Evolutionary conservation across 2,329 filamentous ascomycete genomes (phyloP), one percentile per base, ranked within the genome.

Genomic region (Claviceps humidiphila): DNA sequence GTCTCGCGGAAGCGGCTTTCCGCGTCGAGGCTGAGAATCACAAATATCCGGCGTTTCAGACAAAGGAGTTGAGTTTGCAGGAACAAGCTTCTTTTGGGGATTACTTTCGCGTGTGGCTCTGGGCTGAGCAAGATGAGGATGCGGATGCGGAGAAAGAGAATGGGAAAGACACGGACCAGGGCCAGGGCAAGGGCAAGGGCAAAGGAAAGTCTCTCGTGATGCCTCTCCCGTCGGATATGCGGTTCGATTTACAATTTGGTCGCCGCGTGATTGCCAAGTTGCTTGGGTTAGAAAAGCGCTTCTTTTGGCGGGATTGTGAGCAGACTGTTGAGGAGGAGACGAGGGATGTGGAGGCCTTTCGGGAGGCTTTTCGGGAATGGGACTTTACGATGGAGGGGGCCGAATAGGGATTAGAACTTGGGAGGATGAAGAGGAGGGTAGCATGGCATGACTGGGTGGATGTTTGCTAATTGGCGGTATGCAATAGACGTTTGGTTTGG

Each of bases 191-290:
- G 56, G 74, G 73, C 60, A 67, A 63, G 51, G 76, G 81, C 57
- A 74, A 80, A 63, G 81, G 86, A 56, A 68, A 66, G 55, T 82
- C 81, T 53, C 72, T 96, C 53, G 75, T 90, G 51, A 79, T 97
- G 71, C 81, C 81, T 6, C 75, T 96, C 8, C 78, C 83, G 54
- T 72, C 81, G 26, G 81, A 80, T 17, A 78, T 85, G 57, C 80
- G 85, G 14, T 97, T 98, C 64, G 89, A 95, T 63, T 69, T 96
- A 46, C 91, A 97, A 64, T 97, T 95, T 62, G 89, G 87, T 4
- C 78, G 94, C 42, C 81, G 82, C 45, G 93, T 96, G 4, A 72
- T 97, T 65, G 91, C 89, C 1, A 96, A 95, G 69, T 72, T 98
- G 50, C 73, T 98, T 49, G 80, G 82, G 2, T 69, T 97, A 46